Conservation (phyloP, 495 filamentous ascomycete genomes). For the Xylaria scruposa region DNA sequence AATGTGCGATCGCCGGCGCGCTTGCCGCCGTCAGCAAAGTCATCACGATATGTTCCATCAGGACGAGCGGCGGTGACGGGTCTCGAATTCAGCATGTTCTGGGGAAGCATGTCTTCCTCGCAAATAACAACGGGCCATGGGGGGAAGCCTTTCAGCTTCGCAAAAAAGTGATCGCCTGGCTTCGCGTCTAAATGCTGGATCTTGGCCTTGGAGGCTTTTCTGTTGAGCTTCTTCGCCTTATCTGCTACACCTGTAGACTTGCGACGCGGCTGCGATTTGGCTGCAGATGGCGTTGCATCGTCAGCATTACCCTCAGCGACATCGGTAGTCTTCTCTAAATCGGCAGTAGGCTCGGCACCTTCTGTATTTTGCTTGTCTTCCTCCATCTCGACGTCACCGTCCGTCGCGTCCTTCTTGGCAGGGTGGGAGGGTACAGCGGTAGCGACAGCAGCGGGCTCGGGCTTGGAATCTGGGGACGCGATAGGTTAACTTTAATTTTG, state of each 20-base stretch:
- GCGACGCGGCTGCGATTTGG: slow-evolving; percentile 59
- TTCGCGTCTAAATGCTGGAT: slow-evolving; percentile 77
- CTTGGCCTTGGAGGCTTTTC: slow-evolving; percentile 77
- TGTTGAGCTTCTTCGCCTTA: slow-evolving; percentile 81
- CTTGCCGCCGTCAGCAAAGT: slow-evolving; percentile 83
- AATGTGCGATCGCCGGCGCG: slow-evolving; percentile 82
- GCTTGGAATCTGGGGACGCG: slow-evolving; percentile 16
- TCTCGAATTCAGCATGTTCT: slow-evolving; percentile 69
- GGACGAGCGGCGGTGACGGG: slow-evolving; percentile 80
- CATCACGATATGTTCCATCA: slow-evolving; percentile 84
- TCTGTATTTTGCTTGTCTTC: slow-evolving; percentile 37
- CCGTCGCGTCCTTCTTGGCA: slow-evolving; percentile 31
- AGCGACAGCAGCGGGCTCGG: slow-evolving; percentile 15
- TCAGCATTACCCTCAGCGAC: slow-evolving; percentile 34
- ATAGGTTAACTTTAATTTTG: slow-evolving; percentile 5
- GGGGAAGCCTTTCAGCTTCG: slow-evolving; percentile 86
- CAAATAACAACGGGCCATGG: slow-evolving; percentile 90
- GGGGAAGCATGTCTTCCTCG: slow-evolving; percentile 89
- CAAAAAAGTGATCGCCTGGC: slow-evolving; percentile 85
- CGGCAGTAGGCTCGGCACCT: slow-evolving; percentile 31
- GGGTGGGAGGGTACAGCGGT: slow-evolving; percentile 22
- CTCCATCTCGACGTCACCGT: slow-evolving; percentile 48
- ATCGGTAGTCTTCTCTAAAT: slow-evolving; percentile 27
- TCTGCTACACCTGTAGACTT: slow-evolving; percentile 74
- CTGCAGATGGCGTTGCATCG: slow-evolving; percentile 40